Conservation (phyloP, 1,139 yeast species). For the Yarrowia galli region DNA sequence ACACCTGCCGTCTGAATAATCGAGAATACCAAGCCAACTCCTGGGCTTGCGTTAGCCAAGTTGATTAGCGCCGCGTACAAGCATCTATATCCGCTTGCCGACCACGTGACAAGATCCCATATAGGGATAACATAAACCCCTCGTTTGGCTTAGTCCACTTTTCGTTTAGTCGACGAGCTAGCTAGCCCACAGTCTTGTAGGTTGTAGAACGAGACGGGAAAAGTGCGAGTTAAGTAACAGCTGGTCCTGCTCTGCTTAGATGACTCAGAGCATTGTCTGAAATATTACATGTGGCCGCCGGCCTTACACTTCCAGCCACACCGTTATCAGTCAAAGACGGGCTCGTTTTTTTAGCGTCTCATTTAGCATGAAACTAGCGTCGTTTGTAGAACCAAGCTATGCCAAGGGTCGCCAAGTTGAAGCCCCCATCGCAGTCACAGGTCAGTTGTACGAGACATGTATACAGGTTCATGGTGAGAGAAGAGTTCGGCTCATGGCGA, state of each 20-base stretch:
- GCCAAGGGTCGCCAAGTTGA: slow-evolving; percentile 15
- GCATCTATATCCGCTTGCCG: neutral
- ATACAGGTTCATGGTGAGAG: too few relatives aligned
- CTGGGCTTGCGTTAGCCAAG: slow-evolving; percentile 1
- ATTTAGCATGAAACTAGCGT: neutral
- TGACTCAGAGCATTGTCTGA: too few relatives aligned
- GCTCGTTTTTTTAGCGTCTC: neutral
- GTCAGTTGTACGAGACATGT: neutral
- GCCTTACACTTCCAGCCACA: too few relatives aligned
- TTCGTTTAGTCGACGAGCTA: neutral
- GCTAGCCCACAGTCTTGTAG: neutral
- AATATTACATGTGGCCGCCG: too few relatives aligned
- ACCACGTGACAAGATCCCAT: neutral
- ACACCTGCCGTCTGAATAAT: too few relatives aligned
- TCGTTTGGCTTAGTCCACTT: slow-evolving; percentile 4
- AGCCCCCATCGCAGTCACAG: neutral
- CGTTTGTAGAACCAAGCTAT: neutral
- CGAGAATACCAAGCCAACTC: neutral
- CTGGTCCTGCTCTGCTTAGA: too few relatives aligned
- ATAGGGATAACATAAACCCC: neutral
- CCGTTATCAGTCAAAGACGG: neutral
- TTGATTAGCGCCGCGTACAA: neutral
- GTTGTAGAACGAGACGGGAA: neutral
- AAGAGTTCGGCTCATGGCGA: too few relatives aligned
- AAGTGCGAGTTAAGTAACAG: too few relatives aligned